A percentile compares a stretch with the other conserved stretches of the same genome.
Evolutionary conservation across 371 early-diverging fungal genomes (phyloP).

Genomic region (Mucor indicus): DNA sequence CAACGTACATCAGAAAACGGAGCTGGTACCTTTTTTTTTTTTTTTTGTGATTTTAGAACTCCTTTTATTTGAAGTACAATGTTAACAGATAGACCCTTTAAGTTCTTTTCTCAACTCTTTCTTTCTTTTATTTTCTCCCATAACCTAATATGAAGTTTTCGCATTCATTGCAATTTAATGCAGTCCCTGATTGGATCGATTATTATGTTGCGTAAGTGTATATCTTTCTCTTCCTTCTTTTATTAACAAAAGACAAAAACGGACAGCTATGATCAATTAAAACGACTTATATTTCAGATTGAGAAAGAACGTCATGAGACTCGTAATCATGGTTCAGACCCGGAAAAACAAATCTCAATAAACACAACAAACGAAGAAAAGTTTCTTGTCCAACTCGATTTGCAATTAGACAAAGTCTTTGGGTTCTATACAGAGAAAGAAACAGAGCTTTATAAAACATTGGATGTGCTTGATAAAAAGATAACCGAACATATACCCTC

Average conservation of each 20-base stretch:
- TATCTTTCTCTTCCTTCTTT: neutral
- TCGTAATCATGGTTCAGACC: conserved; percentile 20
- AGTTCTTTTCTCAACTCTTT: no score
- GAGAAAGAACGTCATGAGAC: conserved; percentile 82
- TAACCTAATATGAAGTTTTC: conserved; percentile 98
- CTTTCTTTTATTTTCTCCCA: no score
- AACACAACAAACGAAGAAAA: conserved; percentile 19
- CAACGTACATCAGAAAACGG: no score
- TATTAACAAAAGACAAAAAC: neutral
- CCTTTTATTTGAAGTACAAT: no score
- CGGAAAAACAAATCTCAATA: conserved; percentile 13
- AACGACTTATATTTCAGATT: conserved; percentile 84
- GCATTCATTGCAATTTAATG: conserved; percentile 83
- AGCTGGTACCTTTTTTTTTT: no score
- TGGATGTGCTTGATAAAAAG: conserved; percentile 22
- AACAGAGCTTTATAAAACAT: conserved; percentile 55
- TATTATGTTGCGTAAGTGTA: conserved; percentile 62
- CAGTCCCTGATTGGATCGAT: conserved; percentile 90
- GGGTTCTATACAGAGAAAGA: conserved; percentile 83
- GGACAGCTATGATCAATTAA: conserved; percentile 79
- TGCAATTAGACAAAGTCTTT: conserved; percentile 78
- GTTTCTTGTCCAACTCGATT: conserved; percentile 70
- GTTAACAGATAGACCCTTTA: no score
- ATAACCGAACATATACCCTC: conserved; percentile 11
- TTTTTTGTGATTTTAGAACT: no score